Evolutionary conservation across 1,284 basidiomycete genomes (phyloP).

Genomic region (Meira nashicola): DNA sequence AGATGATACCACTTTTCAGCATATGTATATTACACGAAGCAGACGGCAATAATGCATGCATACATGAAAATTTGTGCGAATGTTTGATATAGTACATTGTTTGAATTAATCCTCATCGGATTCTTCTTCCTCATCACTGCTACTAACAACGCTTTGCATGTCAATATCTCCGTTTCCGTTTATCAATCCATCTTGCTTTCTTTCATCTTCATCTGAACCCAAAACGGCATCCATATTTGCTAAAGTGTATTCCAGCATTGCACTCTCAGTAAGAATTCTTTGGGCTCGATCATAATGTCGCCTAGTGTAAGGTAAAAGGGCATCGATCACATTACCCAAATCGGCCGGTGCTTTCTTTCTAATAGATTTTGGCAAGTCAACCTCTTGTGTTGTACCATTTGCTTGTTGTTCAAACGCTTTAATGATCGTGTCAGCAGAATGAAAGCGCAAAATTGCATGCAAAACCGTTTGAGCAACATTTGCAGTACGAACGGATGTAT

Average conservation of each 20-base stretch:
- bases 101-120: not conserved
- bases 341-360: slow-evolving; percentile 21
- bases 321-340: slow-evolving; percentile 67
- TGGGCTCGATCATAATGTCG: slow-evolving; percentile 82
- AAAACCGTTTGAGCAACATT: slow-evolving; percentile 80
- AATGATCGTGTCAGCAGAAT: slow-evolving; percentile 68
- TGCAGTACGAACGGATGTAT: slow-evolving; percentile 79
- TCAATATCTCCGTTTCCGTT: not conserved
- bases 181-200: slow-evolving; percentile 10
- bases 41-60: no score
- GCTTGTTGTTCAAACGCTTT: slow-evolving; percentile 61
- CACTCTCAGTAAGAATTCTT: slow-evolving; percentile 82
- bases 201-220: slow-evolving; percentile 24
- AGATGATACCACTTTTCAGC: no score
- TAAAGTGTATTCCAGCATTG: slow-evolving; percentile 84
- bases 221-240: slow-evolving; percentile 72
- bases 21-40: no score
- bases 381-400: slow-evolving; percentile 41
- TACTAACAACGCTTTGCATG: not conserved
- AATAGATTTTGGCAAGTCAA: slow-evolving; percentile 19
- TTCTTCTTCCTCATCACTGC: not conserved
- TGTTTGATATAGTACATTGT: no score
- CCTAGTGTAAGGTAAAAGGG: slow-evolving; percentile 86
- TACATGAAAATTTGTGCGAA: no score
- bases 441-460: slow-evolving; percentile 72